Evolutionary conservation across 2,329 filamentous ascomycete species (phyloP).

Genomic region (Metarhizium album): DNA sequence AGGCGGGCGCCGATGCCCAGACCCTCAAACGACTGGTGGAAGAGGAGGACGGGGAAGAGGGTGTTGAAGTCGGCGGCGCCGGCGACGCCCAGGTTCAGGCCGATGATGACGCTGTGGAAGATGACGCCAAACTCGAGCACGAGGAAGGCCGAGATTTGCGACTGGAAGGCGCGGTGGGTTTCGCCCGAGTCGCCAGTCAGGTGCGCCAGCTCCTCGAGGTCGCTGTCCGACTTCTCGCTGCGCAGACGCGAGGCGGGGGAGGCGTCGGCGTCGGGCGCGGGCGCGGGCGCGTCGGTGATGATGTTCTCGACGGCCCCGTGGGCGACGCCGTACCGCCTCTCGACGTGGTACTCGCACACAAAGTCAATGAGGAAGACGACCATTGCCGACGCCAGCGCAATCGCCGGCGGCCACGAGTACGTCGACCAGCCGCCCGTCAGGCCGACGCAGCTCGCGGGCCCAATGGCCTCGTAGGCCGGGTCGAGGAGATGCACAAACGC

Average conservation of each 20-base stretch:
- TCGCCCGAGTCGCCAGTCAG: constrained; percentile 10
- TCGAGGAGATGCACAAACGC: constrained; percentile 84
- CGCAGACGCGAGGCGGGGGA: constrained; percentile 29
- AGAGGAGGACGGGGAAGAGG: constrained; percentile 49
- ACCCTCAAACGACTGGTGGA: constrained; percentile 54
- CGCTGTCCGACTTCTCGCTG: constrained; percentile 11
- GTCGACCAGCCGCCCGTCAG: constrained; percentile 39
- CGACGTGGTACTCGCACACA: constrained; percentile 36
- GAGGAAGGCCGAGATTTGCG: constrained; percentile 35
- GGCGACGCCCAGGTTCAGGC: constrained; percentile 49
- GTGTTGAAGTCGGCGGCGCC: constrained; percentile 42
- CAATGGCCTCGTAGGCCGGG: constrained; percentile 63
- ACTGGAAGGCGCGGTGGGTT: constrained; percentile 11
- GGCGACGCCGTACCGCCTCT: constrained; percentile 31
- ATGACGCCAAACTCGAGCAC: constrained; percentile 50
- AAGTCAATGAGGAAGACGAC: constrained; percentile 41
- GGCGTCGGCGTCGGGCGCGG: constrained; percentile 1
- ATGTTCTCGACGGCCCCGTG: constrained; percentile 15
- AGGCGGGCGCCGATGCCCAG: constrained; percentile 51
- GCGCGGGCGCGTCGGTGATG: constrained; percentile 9
- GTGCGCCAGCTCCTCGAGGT: constrained; percentile 11
- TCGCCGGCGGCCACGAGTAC: constrained; percentile 42
- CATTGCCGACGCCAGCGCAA: constrained; percentile 36
- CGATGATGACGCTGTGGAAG: constrained; percentile 54
- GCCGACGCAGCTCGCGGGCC: constrained; percentile 27